Conservation (phyloP, 768 basidiomycete genomes). For the Phaffia australis region DNA sequence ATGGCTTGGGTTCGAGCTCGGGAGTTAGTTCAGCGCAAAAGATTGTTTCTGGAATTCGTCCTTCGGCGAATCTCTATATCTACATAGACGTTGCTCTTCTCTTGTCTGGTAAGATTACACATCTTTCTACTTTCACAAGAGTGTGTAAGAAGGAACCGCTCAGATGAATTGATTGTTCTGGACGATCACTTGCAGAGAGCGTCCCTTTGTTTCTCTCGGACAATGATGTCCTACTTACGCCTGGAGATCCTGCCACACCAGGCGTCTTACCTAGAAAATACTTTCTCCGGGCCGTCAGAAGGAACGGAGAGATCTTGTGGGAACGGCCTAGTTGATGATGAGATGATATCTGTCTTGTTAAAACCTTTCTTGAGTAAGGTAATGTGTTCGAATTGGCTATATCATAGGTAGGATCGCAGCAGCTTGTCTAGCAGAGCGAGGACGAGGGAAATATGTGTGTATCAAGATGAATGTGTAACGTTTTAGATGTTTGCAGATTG, state of each 20-base stretch:
- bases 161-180: neutral
- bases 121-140: neutral
- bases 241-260: slow-evolving; percentile 10
- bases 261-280: slow-evolving; percentile 8
- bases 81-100: slow-evolving; percentile 21
- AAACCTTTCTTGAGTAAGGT: no score
- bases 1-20: neutral
- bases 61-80: slow-evolving; percentile 8
- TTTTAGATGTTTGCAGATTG: no score
- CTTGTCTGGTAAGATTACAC: neutral
- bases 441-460: no score
- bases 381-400: no score
- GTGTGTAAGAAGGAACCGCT: neutral
- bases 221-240: slow-evolving; percentile 19
- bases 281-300: slow-evolving; percentile 17
- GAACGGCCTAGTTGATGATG: neutral
- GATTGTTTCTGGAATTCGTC: slow-evolving; percentile 13
- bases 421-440: no score
- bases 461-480: no score
- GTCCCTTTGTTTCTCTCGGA: slow-evolving; percentile 21
- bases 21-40: neutral
- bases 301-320: slow-evolving; percentile 11
- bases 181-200: neutral
- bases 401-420: no score
- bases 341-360: no score